Conservation (phyloP, 495 filamentous ascomycete genomes). For the Penicillium angulare region DNA sequence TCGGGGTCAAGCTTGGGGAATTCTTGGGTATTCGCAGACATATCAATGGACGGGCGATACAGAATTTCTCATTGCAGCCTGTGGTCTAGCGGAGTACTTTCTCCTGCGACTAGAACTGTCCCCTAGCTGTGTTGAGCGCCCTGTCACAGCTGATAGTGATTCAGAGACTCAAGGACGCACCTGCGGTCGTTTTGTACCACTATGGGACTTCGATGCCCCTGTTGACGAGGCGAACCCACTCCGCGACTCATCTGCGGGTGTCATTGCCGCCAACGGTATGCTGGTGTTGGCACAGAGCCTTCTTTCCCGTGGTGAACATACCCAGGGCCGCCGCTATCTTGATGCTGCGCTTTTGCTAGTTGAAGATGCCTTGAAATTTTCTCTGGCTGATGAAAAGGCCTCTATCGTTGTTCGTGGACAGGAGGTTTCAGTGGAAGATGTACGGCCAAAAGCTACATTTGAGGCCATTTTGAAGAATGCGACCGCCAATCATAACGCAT, state of each 20-base stretch:
- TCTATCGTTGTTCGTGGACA: background rate
- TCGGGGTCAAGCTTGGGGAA: constrained; percentile 44
- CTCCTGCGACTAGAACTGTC: constrained; percentile 19
- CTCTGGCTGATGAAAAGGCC: background rate
- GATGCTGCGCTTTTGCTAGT: constrained; percentile 21
- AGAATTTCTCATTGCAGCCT: constrained; percentile 34
- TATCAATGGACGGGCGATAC: constrained; percentile 40
- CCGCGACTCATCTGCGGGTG: constrained; percentile 37
- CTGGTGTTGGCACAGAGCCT: constrained; percentile 26
- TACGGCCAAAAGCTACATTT: background rate
- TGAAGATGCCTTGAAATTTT: background rate
- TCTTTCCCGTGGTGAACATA: constrained; percentile 18
- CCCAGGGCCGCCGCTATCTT: constrained; percentile 21
- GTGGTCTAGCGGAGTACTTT: constrained; percentile 39
- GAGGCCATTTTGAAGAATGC: background rate
- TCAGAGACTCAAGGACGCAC: background rate
- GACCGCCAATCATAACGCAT: background rate
- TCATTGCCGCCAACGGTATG: constrained; percentile 41
- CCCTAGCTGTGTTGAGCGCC: constrained; percentile 18
- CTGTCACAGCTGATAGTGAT: too few relatives aligned
- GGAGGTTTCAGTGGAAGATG: background rate
- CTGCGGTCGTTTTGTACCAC: constrained; percentile 10
- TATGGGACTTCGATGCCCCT: constrained; percentile 46
- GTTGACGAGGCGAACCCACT: constrained; percentile 15
- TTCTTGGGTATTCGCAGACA: constrained; percentile 42